phyloP scores from a whole-genome alignment of 768 basidiomycete genomes.

The Terana coerulea region DNA sequence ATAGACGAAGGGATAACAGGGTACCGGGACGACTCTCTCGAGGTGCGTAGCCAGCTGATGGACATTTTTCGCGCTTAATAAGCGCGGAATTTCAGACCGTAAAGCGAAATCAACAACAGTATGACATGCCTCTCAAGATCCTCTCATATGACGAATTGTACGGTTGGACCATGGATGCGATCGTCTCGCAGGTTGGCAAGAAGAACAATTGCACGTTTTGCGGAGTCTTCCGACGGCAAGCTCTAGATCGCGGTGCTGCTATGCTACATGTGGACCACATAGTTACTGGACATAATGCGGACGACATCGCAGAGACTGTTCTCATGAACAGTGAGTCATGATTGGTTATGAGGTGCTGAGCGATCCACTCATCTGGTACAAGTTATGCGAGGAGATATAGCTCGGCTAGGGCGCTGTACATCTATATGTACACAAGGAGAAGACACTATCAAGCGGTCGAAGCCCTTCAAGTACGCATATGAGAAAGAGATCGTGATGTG shows the following conservation, averaged over 20 bases:
- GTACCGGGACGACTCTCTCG: conserved; percentile 94
- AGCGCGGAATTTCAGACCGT: conserved; percentile 91
- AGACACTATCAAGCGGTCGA: conserved; percentile 93
- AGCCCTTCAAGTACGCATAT: conserved; percentile 99
- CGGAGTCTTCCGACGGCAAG: conserved; percentile 95
- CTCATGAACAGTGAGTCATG: conserved; percentile 89
- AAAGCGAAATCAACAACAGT: conserved; percentile 94
- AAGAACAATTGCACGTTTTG: conserved; percentile 99
- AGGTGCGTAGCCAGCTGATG: conserved; percentile 51
- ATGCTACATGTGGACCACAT: conserved; percentile 92
- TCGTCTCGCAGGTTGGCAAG: conserved; percentile 90
- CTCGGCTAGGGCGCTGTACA: conserved; percentile 90
- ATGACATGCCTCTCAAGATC: conserved; percentile 93
- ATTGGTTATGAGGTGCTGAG: no score
- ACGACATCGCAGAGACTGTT: conserved; percentile 98
- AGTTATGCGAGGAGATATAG: conserved; percentile 99
- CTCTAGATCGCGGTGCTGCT: conserved; percentile 90
- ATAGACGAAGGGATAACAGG: conserved; percentile 99
- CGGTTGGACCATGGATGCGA: conserved; percentile 99
- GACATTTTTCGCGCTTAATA: no score
- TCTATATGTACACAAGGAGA: conserved; percentile 94
- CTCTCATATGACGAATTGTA: conserved; percentile 95
- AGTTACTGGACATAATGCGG: conserved; percentile 98
- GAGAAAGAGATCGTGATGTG: conserved; percentile 99
- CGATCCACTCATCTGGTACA: background rate